These are phyloP conservation scores for Penicillium pancosmium DNA, from an alignment of 495 filamentous ascomycete species.

Conservation along the genomic window DNA sequence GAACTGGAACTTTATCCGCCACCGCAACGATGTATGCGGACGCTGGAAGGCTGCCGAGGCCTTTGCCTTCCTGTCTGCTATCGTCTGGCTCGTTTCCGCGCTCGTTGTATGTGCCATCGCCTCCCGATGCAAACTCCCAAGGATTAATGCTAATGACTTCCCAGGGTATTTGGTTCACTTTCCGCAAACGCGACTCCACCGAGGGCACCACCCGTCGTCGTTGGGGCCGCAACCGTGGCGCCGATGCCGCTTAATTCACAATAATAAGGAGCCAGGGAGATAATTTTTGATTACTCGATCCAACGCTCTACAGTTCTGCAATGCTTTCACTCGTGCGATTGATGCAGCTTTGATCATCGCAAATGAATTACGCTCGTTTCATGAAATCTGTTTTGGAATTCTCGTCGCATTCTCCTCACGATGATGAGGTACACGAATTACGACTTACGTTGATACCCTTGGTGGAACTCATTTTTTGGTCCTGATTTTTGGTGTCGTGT, in stretches of 20 bases:
- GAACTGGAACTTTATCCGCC: constrained; percentile 46
- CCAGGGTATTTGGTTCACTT: constrained; percentile 49
- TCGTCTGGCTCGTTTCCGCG: constrained; percentile 65
- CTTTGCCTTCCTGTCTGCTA: constrained; percentile 68
- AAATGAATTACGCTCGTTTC: constrained; percentile 9
- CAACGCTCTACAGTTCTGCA: not conserved
- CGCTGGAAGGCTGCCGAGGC: constrained; percentile 69
- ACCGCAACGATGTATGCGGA: constrained; percentile 46
- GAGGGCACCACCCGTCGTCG: not conserved
- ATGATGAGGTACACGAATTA: constrained; percentile 25
- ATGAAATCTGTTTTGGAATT: constrained; percentile 13
- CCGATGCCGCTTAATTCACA: constrained; percentile 9
- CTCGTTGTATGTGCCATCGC: constrained; percentile 44
- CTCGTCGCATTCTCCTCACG: constrained; percentile 23
- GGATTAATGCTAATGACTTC: constrained; percentile 4
- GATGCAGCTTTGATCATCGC: constrained; percentile 21
- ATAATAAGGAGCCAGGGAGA: too few relatives aligned
- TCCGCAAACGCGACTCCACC: constrained; percentile 30
- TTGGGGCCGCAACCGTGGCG: constrained; percentile 8
- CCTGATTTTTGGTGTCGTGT: constrained; percentile 13
- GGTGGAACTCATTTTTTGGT: constrained; percentile 21
- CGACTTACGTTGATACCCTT: constrained; percentile 37
- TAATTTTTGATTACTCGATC: not conserved
- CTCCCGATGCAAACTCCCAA: not conserved
- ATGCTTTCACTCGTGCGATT: constrained; percentile 44